These are phyloP conservation scores for Trichoderma cornu-damae DNA, from an alignment of 2,329 filamentous ascomycete genomes.

Conservation along the genomic window DNA sequence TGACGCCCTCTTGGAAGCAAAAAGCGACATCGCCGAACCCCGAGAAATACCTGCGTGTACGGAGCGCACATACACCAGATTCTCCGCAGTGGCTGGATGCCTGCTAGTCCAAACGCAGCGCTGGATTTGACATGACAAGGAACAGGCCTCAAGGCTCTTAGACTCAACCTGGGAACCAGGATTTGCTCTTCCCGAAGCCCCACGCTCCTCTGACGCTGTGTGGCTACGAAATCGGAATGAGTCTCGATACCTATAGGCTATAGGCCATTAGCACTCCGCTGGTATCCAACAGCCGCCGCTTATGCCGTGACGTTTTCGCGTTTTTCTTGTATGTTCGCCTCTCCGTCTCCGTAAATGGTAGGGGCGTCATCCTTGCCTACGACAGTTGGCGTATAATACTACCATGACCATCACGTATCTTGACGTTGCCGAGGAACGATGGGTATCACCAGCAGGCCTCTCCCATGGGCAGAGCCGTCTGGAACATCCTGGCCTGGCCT, in stretches of 20 bases:
- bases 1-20: not conserved
- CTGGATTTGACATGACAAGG: constrained; percentile 7
- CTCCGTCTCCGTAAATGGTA: no score
- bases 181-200: constrained; percentile 10
- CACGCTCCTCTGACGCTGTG: constrained; percentile 14
- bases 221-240: constrained; percentile 12
- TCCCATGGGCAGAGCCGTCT: no score
- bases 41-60: not conserved
- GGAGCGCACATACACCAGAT: no score
- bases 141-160: not conserved
- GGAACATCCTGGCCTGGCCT: no score
- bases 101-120: not conserved
- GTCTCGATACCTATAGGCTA: no score
- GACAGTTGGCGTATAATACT: not conserved
- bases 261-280: no score
- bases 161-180: not conserved
- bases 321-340: constrained; percentile 6
- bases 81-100: constrained; percentile 3
- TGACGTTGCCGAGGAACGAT: not conserved
- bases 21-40: constrained; percentile 8
- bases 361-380: constrained; percentile 1
- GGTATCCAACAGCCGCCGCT: constrained; percentile 17
- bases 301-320: constrained; percentile 18
- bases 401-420: not conserved
- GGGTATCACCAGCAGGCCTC: no score